Base-by-base conservation (phyloP, 164 flowering plant genomes). In the Aristolochia contorta region DNA sequence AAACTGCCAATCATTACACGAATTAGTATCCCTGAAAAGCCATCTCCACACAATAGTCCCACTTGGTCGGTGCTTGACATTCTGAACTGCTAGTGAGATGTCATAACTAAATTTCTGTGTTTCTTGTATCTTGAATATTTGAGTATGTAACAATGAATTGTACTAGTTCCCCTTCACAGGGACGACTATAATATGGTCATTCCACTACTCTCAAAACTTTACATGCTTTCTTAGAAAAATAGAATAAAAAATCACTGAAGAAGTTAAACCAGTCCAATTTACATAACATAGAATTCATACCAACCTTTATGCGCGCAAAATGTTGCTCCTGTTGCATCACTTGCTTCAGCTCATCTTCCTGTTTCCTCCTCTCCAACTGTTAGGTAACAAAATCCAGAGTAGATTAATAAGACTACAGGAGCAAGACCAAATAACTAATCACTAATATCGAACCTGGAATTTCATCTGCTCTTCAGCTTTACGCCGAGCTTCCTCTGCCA, bases 401-500 rank as follows among this genome's bases (percentile, higher is more conserved):
- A 22, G 21, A 56, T 21, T 25, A 20, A 21, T 18, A 32, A 58
- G 47, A 16, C 12, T 54, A 23, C 16, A 23, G 0, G 6, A 14
- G 27, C 33, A 6, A 18, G 9, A 18, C 12, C 6, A 13, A 2
- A 21, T 25, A 54, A 55, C 32, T 23, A 12, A 12, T 24, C 21
- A 19, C 55, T 1, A 10, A 8, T 52, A 52, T 3, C 24, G 3
- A 52, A 86, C 97, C 92, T 86, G 96, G 59, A 74, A 67, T 79
- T 87, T 88, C 72, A 81, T 77, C 63, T 88, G 92, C 72, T 93
- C 96, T 70, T 88, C 99, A 60, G 92, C 97, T 70, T 82, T 86
- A 43, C 95, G 93, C 23, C 91, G 82, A 25, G 96, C 88, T 75
- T 93, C 97, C 75, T 88, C 95, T 57, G 97, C 97, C 79, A 84